These are phyloP conservation scores for Phytopythium kandeliae DNA, from an alignment of 352 stramenopile genomes.

Conservation along the genomic window DNA sequence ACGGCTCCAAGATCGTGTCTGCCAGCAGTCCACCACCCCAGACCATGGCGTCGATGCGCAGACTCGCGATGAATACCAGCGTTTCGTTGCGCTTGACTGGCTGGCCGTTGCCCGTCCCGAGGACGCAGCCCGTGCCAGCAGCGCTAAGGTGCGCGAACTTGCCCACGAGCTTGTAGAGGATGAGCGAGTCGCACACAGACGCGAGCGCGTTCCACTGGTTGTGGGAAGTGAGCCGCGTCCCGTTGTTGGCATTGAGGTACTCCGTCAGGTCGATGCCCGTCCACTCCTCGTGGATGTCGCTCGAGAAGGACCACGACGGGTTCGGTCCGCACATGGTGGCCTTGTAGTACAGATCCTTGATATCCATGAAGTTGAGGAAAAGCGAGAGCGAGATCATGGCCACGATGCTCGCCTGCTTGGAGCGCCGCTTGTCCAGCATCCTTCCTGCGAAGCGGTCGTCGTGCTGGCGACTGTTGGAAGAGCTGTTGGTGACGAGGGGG, in stretches of 20 bases:
- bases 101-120: slow-evolving; percentile 2
- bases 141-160: slow-evolving; percentile 16
- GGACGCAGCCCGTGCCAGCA: slow-evolving; percentile 9
- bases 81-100: slow-evolving; percentile 11
- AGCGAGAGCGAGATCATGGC: slow-evolving; percentile 18
- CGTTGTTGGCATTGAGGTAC: slow-evolving; percentile 11
- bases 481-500: too few species aligned
- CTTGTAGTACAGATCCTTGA: slow-evolving; percentile 23
- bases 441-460: neutral
- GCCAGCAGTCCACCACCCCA: slow-evolving; percentile 13
- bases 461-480: too few species aligned
- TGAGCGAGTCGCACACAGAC: slow-evolving; percentile 13
- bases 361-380: slow-evolving; percentile 21
- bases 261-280: slow-evolving; percentile 15
- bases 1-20: slow-evolving; percentile 9
- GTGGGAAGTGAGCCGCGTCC: slow-evolving; percentile 4
- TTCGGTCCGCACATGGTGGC: slow-evolving; percentile 16
- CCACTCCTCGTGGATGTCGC: slow-evolving; percentile 12
- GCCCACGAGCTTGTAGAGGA: slow-evolving; percentile 9
- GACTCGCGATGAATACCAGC: slow-evolving; percentile 14
- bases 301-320: slow-evolving; percentile 11
- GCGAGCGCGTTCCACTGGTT: slow-evolving; percentile 23
- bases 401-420: slow-evolving; percentile 13
- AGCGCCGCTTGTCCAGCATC: slow-evolving; percentile 3
- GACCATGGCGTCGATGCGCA: slow-evolving; percentile 12